Evolutionary conservation across 2,329 filamentous ascomycete species (phyloP).

Genomic region (Didymella arachidicola): DNA sequence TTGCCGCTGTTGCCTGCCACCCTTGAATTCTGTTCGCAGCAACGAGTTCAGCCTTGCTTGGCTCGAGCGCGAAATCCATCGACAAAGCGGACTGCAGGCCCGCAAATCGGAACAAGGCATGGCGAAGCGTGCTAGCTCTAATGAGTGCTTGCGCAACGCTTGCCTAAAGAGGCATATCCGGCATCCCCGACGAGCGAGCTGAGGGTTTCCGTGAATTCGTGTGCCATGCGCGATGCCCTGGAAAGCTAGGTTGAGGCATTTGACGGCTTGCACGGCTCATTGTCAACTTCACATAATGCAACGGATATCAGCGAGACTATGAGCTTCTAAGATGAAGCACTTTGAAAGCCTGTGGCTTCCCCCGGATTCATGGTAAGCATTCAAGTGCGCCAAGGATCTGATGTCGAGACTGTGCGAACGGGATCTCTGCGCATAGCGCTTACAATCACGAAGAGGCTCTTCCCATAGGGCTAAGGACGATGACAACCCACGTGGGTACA

Average conservation of each 20-base stretch:
- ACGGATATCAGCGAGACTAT: not conserved
- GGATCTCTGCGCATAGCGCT: constrained; percentile 38
- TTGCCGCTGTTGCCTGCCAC: constrained; percentile 1
- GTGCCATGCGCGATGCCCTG: constrained; percentile 26
- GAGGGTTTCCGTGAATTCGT: constrained; percentile 16
- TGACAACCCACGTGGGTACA: constrained; percentile 23
- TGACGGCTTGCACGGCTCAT: constrained; percentile 2
- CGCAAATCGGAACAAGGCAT: constrained; percentile 18
- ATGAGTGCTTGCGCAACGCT: constrained; percentile 23
- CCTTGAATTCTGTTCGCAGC: not conserved
- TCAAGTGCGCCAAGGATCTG: constrained; percentile 34
- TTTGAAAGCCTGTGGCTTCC: constrained; percentile 6
- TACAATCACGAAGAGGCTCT: constrained; percentile 32
- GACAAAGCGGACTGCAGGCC: constrained; percentile 11
- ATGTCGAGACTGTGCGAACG: constrained; percentile 27
- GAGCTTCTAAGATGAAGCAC: not conserved
- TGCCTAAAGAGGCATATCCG: constrained; percentile 20
- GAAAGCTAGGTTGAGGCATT: constrained; percentile 12
- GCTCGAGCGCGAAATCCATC: constrained; percentile 17
- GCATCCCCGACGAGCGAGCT: constrained; percentile 18
- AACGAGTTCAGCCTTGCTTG: constrained; percentile 19
- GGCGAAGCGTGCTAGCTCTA: constrained; percentile 20
- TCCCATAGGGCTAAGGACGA: constrained; percentile 29
- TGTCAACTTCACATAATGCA: not conserved
- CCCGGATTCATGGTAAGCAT: constrained; percentile 30